These are phyloP conservation scores for Lachancea lanzarotensis DNA, from an alignment of 805 yeast species.

Conservation along the genomic window DNA sequence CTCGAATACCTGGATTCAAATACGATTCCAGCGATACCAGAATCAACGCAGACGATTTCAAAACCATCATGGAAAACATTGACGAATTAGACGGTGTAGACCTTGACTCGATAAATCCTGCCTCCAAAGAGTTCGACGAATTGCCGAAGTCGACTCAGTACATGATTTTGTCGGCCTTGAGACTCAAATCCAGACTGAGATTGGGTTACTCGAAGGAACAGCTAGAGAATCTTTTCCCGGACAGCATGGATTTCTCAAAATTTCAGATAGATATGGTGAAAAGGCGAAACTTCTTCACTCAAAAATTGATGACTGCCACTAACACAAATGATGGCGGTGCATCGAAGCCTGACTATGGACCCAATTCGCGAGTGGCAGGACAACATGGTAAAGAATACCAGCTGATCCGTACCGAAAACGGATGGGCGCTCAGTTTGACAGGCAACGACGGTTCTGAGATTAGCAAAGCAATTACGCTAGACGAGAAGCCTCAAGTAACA, in stretches of 20 bases:
- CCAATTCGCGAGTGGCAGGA: constrained; percentile 59
- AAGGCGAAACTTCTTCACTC: constrained; percentile 85
- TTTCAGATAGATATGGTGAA: constrained; percentile 92
- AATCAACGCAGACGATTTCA: constrained; percentile 65
- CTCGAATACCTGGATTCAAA: constrained; percentile 53
- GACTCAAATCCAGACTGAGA: constrained; percentile 81
- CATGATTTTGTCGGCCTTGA: constrained; percentile 72
- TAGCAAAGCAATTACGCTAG: constrained; percentile 46
- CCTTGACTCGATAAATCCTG: constrained; percentile 72
- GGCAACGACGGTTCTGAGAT: constrained; percentile 37
- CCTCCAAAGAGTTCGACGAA: constrained; percentile 64
- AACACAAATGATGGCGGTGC: constrained; percentile 61
- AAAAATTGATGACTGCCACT: constrained; percentile 70
- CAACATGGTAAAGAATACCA: constrained; percentile 73
- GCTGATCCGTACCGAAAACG: constrained; percentile 67
- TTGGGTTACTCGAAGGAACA: constrained; percentile 95
- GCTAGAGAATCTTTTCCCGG: constrained; percentile 70
- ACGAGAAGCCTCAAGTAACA: constrained; percentile 25
- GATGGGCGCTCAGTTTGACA: constrained; percentile 71
- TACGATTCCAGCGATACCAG: constrained; percentile 59
- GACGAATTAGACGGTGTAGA: constrained; percentile 63
- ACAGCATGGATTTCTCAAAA: constrained; percentile 81
- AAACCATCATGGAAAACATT: constrained; percentile 49
- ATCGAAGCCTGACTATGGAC: constrained; percentile 31
- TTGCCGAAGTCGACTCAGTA: constrained; percentile 86